phyloP scores from a whole-genome alignment of 176 grass and related monocot genomes.

The Typha latifolia region DNA sequence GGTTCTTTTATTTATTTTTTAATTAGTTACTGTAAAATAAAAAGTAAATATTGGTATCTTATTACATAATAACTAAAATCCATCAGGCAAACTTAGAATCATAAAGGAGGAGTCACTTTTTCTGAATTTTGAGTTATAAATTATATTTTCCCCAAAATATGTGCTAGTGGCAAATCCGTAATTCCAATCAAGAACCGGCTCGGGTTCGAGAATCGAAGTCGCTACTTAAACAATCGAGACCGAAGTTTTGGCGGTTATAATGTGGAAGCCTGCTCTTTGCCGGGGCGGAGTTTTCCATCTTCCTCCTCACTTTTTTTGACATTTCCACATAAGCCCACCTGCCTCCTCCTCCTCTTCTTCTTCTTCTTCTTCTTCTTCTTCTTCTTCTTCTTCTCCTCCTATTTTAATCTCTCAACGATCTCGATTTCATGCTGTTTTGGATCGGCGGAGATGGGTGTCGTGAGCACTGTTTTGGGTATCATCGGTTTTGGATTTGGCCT shows the following conservation, averaged over 20 bases:
- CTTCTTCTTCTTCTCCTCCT: conserved; percentile 2
- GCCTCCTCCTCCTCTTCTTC: too few species aligned
- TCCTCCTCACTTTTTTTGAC: not conserved
- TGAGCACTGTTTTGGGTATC: conserved; percentile 28
- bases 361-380: too few species aligned
- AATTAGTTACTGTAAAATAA: too few species aligned
- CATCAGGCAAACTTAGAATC: too few species aligned
- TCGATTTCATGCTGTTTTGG: conserved; percentile 14
- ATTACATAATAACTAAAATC: too few species aligned
- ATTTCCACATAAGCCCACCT: not conserved
- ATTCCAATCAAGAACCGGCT: not conserved
- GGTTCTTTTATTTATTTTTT: too few species aligned
- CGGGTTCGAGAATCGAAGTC: not conserved
- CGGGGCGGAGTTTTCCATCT: not conserved
- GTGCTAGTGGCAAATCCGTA: not conserved
- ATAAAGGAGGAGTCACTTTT: too few species aligned
- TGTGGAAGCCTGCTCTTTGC: not conserved
- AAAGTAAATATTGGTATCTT: too few species aligned
- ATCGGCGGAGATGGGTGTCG: conserved; percentile 25
- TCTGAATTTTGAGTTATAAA: too few species aligned
- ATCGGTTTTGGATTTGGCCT: conserved; percentile 35
- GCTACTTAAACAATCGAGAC: not conserved
- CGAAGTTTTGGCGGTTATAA: not conserved
- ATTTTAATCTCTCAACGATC: not conserved
- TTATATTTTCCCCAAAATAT: too few species aligned